Conservation (phyloP, 495 filamentous ascomycete genomes). For the Tuber brumale region DNA sequence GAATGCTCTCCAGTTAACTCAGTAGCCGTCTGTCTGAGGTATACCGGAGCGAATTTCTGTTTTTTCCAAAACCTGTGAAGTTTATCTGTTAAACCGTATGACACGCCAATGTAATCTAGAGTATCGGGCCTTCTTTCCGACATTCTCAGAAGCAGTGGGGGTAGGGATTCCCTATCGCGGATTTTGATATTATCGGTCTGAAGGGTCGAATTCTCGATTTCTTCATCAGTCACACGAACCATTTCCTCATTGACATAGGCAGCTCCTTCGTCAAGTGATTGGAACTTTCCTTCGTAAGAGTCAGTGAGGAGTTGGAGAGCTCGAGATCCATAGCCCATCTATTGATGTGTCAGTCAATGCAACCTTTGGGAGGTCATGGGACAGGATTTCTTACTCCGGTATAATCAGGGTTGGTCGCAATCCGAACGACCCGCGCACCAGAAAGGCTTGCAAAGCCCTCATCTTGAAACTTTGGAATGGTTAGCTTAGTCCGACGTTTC, state of each 20-base stretch:
- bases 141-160: constrained; percentile 84
- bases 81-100: constrained; percentile 79
- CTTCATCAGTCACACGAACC: constrained; percentile 73
- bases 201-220: constrained; percentile 70
- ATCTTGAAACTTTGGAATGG: constrained; percentile 65
- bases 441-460: constrained; percentile 91
- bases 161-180: constrained; percentile 83
- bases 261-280: constrained; percentile 63
- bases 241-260: constrained; percentile 55
- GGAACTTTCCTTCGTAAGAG: constrained; percentile 93
- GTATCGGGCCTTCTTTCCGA: constrained; percentile 70
- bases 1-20: constrained; percentile 96
- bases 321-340: constrained; percentile 87
- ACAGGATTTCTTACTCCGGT: constrained; percentile 41
- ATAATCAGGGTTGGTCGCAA: constrained; percentile 95
- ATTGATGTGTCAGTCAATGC: constrained; percentile 31
- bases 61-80: constrained; percentile 96
- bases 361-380: background rate
- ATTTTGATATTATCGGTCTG: constrained; percentile 82
- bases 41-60: constrained; percentile 78
- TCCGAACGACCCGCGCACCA: constrained; percentile 85
- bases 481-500: background rate
- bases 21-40: constrained; percentile 91
- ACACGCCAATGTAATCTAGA: constrained; percentile 91
- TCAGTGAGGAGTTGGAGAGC: constrained; percentile 78